Conservation (phyloP, 164 flowering plant genomes). For the Kingdonia uniflora region DNA sequence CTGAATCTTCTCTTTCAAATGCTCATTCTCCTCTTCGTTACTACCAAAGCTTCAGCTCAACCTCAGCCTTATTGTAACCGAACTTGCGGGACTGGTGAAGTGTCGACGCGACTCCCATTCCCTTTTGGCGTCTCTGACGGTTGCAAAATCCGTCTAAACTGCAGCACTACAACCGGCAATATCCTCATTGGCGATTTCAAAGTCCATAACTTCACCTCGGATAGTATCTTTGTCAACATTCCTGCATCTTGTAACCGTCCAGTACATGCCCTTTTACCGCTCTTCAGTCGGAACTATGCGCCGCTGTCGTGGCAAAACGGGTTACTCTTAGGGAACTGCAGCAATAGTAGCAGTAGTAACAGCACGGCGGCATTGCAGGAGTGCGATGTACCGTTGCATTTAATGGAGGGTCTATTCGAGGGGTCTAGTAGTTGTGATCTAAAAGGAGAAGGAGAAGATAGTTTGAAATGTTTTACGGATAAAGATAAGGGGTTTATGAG, state of each 20-base stretch:
- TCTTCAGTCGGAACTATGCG: conserved; percentile 39
- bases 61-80: conserved; percentile 25
- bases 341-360: background rate
- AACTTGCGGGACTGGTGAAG: conserved; percentile 19
- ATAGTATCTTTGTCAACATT: conserved; percentile 26
- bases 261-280: conserved; percentile 10
- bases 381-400: conserved; percentile 26
- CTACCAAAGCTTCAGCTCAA: conserved; percentile 8
- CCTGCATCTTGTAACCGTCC: conserved; percentile 47
- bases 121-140: conserved; percentile 69
- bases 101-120: conserved; percentile 18
- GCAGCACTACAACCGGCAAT: conserved; percentile 17
- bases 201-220: conserved; percentile 23
- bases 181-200: conserved; percentile 28
- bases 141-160: conserved; percentile 51
- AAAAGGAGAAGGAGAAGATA: background rate
- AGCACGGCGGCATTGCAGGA: background rate
- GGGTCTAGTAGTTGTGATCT: conserved; percentile 34
- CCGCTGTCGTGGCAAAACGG: conserved; percentile 48
- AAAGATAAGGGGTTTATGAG: conserved; percentile 8
- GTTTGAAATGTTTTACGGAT: background rate
- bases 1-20: conserved; percentile 4
- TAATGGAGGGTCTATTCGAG: conserved; percentile 24
- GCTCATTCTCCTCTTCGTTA: background rate
- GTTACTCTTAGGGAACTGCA: conserved; percentile 42